Evolutionary conservation across 2,329 filamentous ascomycete genomes (phyloP), one percentile per base, ranked within the genome.

Genomic region (Lecanicillium sp.): DNA sequence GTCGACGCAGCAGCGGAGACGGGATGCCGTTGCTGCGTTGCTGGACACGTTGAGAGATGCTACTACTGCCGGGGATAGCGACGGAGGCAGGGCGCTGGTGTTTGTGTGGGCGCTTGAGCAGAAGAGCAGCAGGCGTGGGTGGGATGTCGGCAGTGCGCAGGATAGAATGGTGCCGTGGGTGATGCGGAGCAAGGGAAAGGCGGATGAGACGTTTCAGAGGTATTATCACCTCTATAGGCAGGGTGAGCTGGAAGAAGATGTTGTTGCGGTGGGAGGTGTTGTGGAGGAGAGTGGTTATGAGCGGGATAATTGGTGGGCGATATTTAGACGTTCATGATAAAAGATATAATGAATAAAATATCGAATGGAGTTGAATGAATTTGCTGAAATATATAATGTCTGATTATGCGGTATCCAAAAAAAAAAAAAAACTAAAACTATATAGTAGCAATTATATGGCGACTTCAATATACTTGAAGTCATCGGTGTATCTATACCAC

Each of bases 71-170:
- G 44, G 29, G 12, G 31, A 17, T 13, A 14, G 15, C 22, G 51
- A 38, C 44, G 65, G 63, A 3, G 87, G 86, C 1, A 78, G 72
- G 56, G 82, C 83, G 13, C 67, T 96, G 41, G 71, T 96, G 37
- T 95, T 92, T 58, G 90, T 94, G 14, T 96, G 92, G 92, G 92
- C 92, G 1, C 70, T 98, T 15, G 92, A 98, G 69, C 92, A 98
- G 64, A 81, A 83, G 50, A 68, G 68, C 42, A 95, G 88, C 60
- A 77, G 92, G 41, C 71, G 92, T 45, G 90, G 90, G 3, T 98
- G 90, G 90, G 80, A 88, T 54, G 80, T 84, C 56, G 80, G 79
- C 15, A 77, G 82, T 45, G 75, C 83, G 48, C 90, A 96, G 67
- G 92, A 98, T 64, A 80, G 92, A 44, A 83, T 96, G 66, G 92